A percentile compares a stretch with the other conserved stretches of the same genome.
phyloP scores from a whole-genome alignment of 1,284 basidiomycete genomes.

The Tetrapyrgos nigripes region DNA sequence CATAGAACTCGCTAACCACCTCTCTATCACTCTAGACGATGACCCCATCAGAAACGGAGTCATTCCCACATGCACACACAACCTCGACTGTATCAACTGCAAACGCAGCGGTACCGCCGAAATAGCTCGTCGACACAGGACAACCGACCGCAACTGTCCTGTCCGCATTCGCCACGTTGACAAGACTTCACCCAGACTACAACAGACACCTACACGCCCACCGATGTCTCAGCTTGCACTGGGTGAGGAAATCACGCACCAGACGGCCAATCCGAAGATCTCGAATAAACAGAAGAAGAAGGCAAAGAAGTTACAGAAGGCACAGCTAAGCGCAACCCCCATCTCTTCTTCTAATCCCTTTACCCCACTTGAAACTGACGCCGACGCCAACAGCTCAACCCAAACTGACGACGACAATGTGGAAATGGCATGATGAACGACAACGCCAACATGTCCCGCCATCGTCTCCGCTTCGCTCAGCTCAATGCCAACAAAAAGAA shows the following conservation, averaged over 20 bases:
- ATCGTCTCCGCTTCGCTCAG: neutral
- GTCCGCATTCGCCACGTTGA: neutral
- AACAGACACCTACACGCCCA: neutral
- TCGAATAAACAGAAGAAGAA: neutral
- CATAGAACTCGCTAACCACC: neutral
- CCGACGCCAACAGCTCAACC: neutral
- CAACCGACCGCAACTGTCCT: neutral
- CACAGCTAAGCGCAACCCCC: neutral
- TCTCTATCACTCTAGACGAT: neutral
- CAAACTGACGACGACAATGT: neutral
- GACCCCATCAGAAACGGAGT: neutral
- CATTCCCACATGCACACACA: neutral
- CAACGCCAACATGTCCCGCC: neutral
- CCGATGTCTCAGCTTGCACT: neutral
- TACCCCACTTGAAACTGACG: neutral
- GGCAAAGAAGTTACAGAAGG: neutral
- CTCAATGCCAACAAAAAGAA: conserved; percentile 11
- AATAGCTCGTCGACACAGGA: neutral
- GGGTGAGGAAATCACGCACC: too few species aligned
- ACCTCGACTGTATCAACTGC: neutral
- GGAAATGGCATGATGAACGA: neutral
- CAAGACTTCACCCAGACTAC: neutral
- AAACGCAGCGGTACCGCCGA: neutral
- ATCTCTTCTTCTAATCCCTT: neutral
- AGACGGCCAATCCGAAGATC: neutral